Percentiles rank a stretch among this genome's conserved stretches.
Evolutionary conservation across 1,139 yeast species (phyloP).

Genomic region (Candida tropicalis): DNA sequence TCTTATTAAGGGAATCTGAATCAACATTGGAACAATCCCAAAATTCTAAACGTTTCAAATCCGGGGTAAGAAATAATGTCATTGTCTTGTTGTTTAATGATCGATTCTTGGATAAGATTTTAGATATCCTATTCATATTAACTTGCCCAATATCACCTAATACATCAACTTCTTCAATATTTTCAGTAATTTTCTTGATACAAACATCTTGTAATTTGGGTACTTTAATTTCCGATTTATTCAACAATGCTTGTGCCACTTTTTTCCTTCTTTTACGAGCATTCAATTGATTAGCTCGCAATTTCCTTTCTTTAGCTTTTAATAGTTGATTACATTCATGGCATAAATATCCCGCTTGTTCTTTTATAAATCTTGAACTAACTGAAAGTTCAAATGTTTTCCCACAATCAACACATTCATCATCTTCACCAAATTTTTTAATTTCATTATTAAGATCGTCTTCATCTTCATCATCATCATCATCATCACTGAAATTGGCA

Average conservation of each 20-base stretch:
- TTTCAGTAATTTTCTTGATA: slow-evolving; percentile 66
- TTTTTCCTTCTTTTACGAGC: slow-evolving; percentile 76
- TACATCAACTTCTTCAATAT: slow-evolving; percentile 76
- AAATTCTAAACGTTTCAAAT: slow-evolving; percentile 59
- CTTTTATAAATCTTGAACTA: slow-evolving; percentile 56
- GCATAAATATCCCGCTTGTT: slow-evolving; percentile 64
- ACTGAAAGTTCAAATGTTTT: slow-evolving; percentile 60
- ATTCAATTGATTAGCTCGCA: slow-evolving; percentile 54
- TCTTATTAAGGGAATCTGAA: slow-evolving; percentile 62
- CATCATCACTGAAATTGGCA: slow-evolving; percentile 27
- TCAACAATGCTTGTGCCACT: slow-evolving; percentile 81
- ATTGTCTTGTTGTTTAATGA: slow-evolving; percentile 73
- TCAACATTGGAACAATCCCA: slow-evolving; percentile 92
- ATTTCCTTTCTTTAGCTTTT: slow-evolving; percentile 44
- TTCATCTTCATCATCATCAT: slow-evolving; percentile 33
- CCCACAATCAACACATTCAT: slow-evolving; percentile 62
- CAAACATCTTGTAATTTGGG: slow-evolving; percentile 84
- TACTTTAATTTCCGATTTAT: slow-evolving; percentile 61
- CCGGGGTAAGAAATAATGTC: slow-evolving; percentile 68
- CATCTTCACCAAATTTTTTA: slow-evolving; percentile 49
- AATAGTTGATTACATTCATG: slow-evolving; percentile 58
- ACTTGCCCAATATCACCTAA: slow-evolving; percentile 76
- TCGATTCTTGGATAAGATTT: slow-evolving; percentile 79
- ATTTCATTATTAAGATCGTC: slow-evolving; percentile 26
- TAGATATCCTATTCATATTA: slow-evolving; percentile 66